These are phyloP conservation scores for Starmerella asiatica DNA, from an alignment of 805 yeast species.

Conservation along the genomic window DNA sequence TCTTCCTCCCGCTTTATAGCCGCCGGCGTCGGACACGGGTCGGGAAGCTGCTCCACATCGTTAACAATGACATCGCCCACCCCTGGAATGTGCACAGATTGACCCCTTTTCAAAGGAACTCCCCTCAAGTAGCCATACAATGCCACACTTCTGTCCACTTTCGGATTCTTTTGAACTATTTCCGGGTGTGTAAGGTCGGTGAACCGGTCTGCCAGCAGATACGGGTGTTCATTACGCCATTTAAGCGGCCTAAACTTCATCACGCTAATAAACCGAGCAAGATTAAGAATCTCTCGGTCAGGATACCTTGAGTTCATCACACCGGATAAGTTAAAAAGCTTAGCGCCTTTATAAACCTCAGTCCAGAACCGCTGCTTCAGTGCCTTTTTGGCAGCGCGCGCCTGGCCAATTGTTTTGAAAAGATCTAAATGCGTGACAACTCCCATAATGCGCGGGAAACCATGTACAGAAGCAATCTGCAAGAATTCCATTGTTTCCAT, in stretches of 20 bases:
- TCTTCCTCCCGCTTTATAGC: conserved; percentile 72
- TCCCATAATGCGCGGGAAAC: conserved; percentile 95
- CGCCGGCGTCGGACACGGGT: conserved; percentile 97
- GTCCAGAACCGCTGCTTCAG: conserved; percentile 96
- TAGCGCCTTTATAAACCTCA: conserved; percentile 97
- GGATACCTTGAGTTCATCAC: conserved; percentile 96
- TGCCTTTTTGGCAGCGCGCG: conserved; percentile 81
- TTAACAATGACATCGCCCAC: conserved; percentile 76
- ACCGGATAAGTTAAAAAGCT: conserved; percentile 84
- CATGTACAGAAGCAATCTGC: conserved; percentile 93
- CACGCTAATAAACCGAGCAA: conserved; percentile 83
- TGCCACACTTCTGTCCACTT: conserved; percentile 79
- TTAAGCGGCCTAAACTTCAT: conserved; percentile 98
- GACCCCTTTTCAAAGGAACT: conserved; percentile 61
- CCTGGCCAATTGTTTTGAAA: conserved; percentile 76
- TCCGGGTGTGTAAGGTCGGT: conserved; percentile 93
- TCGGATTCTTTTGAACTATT: conserved; percentile 58
- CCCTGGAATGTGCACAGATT: conserved; percentile 87
- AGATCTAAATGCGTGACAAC: conserved; percentile 91
- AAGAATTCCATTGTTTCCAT: conserved; percentile 99
- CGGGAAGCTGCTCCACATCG: conserved; percentile 79
- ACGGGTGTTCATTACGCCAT: conserved; percentile 98
- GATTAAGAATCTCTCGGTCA: conserved; percentile 83
- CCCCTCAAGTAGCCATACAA: conserved; percentile 93
- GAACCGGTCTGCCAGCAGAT: conserved; percentile 76